A percentile compares a stretch with the other conserved stretches of the same genome.
phyloP scores from a whole-genome alignment of 2,329 filamentous ascomycete species.

The Metarhizium album region DNA sequence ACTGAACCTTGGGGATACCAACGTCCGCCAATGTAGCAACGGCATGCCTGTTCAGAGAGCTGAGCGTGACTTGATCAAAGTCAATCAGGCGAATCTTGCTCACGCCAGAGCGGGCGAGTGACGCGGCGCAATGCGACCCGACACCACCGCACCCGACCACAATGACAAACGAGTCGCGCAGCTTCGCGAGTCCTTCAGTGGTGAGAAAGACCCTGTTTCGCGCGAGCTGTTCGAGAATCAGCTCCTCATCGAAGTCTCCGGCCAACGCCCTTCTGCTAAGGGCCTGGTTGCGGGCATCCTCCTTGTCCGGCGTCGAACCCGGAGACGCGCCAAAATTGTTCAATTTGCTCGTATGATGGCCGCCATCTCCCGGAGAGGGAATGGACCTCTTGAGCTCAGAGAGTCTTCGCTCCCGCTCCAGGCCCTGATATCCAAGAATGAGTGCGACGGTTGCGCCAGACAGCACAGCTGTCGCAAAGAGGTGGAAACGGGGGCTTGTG shows the following conservation, averaged over 20 bases:
- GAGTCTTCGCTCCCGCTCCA: constrained; percentile 44
- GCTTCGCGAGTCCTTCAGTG: constrained; percentile 65
- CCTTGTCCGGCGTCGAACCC: constrained; percentile 37
- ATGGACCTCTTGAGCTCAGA: constrained; percentile 51
- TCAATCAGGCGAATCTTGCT: constrained; percentile 82
- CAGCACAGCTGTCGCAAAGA: constrained; percentile 59
- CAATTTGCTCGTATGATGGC: constrained; percentile 27
- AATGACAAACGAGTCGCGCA: constrained; percentile 74
- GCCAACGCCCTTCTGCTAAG: constrained; percentile 49
- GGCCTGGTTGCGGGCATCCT: constrained; percentile 48
- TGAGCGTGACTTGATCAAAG: constrained; percentile 95
- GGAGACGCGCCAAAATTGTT: constrained; percentile 49
- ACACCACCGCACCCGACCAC: constrained; percentile 92
- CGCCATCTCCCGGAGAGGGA: constrained; percentile 22
- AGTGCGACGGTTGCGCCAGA: constrained; percentile 52
- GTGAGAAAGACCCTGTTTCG: constrained; percentile 87
- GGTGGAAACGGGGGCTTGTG: constrained; percentile 42
- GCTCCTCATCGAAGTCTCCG: constrained; percentile 60
- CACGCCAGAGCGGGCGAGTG: constrained; percentile 81
- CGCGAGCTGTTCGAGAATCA: constrained; percentile 89
- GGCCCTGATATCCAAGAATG: constrained; percentile 50
- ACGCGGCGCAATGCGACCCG: constrained; percentile 80
- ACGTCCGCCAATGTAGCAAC: constrained; percentile 91
- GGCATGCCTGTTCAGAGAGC: constrained; percentile 89
- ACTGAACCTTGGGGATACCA: constrained; percentile 82